Evolutionary conservation across 495 filamentous ascomycete genomes (phyloP), one percentile per base, ranked within the genome.

Genomic region (Aspergillus diversus): DNA sequence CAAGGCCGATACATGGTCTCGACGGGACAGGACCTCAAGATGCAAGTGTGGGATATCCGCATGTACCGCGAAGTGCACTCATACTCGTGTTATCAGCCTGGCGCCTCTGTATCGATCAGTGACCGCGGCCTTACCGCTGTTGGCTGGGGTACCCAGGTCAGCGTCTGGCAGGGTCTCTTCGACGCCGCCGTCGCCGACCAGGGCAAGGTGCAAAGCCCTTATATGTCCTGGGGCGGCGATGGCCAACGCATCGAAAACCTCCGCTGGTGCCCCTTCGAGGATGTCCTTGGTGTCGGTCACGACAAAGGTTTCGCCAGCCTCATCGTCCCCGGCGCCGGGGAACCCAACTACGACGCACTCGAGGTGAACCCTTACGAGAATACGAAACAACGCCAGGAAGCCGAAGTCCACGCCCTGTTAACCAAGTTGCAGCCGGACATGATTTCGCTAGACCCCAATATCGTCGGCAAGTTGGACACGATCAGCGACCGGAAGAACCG

Each of bases 341-440:
- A 99, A 77, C 89, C 95, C 53, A 98, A 98, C 83, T 97, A 92
- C 75, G 95, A 99, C 75, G 89, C 92, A 3, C 81, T 96, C 12
- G 96, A 98, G 73, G 80, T 87, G 59, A 99, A 99, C 77, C 95
- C 96, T n/a, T 97, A 95, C 83, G 96, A 98, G 76, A 97, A 89
- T 61, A 86, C 84, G 60, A 94, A 96, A 73, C 92, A 97, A 78
- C 85, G 94, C 68, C 93, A 94, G 74, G 95, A 99, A 73, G 84
- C 81, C n/a, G 95, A 99, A 71, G 92, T 99, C 64, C 89, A 88
- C 73, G 81, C 83, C 7, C 81, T 99, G 66, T 85, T 99, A 61
- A 92, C 93, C 80, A 99, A 99, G 80, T 80, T 99, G 43, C 88
- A 93, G 68, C 94, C 95, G 12, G 95, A 96, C 69, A 99, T 97